Evolutionary conservation across 2,329 filamentous ascomycete genomes (phyloP), one percentile per base, ranked within the genome.

Genomic region (Colletotrichum paranaense): DNA sequence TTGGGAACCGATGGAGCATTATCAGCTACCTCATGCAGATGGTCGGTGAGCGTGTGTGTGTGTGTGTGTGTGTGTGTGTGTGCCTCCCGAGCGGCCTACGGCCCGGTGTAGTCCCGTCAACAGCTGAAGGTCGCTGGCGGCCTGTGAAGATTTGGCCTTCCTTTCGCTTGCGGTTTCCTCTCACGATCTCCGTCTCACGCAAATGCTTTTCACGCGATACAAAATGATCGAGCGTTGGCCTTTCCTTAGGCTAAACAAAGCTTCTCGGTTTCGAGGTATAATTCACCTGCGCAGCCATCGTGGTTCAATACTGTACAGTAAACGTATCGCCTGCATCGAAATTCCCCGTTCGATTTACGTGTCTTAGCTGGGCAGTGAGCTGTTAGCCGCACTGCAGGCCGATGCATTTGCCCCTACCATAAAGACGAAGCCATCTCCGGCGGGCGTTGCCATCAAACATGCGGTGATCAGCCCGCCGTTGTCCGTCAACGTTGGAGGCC

Each of bases 391-490:
- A 52, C 24, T 30, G 38, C 65, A 64, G 56, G 30, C 38, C 30
- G 38, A 16, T 12, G 52, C n/a, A 28, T 22, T 26, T 49, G 68
- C 57, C 28, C 19, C 26, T 42, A 38, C 30, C 32, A 14, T 14
- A 30, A n/a, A 28, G 16, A 53, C 35, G 19, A 19, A 56, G 22
- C 46, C 22, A 49, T 30, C n/a, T 24, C 46, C 26, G 22, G 49
- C 46, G 57, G 57, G 12, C 35, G 19, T 22, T 46, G 30, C 12
- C 46, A 68, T 59, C 22, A 26, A 32, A 56, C 24, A 28, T 19
- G 49, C 71, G 53, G 71, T 71, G 62, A 55, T 65, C 56, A 73
- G 35, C 62, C 42, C 42, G 30, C 60, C 71, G 46, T 35, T 14
- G 55, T 56, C 70, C 49, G 62, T 38, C 57, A 67, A 26, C 32